Base-by-base conservation (phyloP, 2,329 filamentous ascomycete genomes). In the Fusarium duplospermum region DNA sequence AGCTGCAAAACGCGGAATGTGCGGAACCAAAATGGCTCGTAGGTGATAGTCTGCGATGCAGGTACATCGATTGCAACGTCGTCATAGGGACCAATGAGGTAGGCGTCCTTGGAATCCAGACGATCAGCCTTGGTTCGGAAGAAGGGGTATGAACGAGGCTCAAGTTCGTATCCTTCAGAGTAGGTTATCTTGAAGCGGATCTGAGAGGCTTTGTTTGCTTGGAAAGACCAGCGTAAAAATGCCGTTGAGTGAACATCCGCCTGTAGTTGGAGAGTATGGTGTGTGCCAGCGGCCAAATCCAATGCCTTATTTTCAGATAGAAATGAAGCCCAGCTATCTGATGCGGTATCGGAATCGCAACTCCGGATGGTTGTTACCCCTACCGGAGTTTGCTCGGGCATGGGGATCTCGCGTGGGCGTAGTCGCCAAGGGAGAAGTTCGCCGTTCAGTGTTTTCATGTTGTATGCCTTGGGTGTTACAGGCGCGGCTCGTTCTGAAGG, bases 1-100 rank as follows among this genome's bases (percentile, higher is more conserved):
- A 73, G 36, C 24, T 42, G 47, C 45, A 72, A 40, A 6, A 75
- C 42, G 9, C 72, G 72, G 31, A 74, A 74, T 1, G 72, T 76
- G 4, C 73, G 66, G 38, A 75, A 76, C 47, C 74, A 74, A n/a
- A 75, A 75, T 2, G 74, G 74, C 3, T 72, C 71, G 27, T 72
- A 72, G 1, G 35, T 36, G 6, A 70, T 18, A 3, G 36, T 59
- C 22, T 38, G 27, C n/a, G 62, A 56, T 3, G 24, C 33, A 4
- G 31, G 40, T 31, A 69, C 40, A 9, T 54, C 62, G 50, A 71
- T 27, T 4, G 42, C 62, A 13, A 64, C 63, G 9, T 70, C 60
- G 31, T 72, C 67, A 9, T 63, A 61, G 3, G 71, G 71, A 2
- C 71, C 71, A 8, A 71, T 36, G n/a, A 73, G 50, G 13, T 68